Evolutionary conservation across 208 protist genomes (phyloP), one percentile per base, ranked within the genome.

Genomic region (Leishmania martiniquensis): DNA sequence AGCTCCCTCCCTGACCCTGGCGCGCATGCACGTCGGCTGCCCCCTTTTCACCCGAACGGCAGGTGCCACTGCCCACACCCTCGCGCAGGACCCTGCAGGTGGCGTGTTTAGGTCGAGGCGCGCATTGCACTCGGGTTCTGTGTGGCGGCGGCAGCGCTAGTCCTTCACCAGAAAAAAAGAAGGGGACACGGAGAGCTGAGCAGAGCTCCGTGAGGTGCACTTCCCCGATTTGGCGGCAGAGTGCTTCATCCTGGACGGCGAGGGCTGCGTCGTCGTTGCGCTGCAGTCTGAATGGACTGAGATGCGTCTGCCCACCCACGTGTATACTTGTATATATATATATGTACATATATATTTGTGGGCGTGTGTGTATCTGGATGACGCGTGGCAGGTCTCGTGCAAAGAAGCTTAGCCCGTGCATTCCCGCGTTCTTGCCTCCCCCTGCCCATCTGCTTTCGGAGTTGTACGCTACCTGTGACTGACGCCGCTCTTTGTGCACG

Each of bases 321-420:
- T 51, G 13, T 72, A 6, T 29, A 47, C 55, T 9, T 72, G 13
- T 37, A 47, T 55, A 9, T 52, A 34, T 59, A 20, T 59, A n/a
- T 59, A 13, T 59, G 12, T 44, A 9, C 42, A 9, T 59, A 32
- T 54, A 0, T n/a, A 32, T 72, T 1, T 72, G 68, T 73, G 47
- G 34, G 68, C 4, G 2, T 44, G 49, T 73, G 69, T 73, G 69
- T n/a, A n/a, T n/a, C n/a, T n/a, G n/a, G n/a, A n/a, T n/a, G n/a
- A n/a, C n/a, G n/a, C n/a, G n/a, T n/a, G n/a, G n/a, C n/a, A n/a
- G n/a, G n/a, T n/a, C n/a, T n/a, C n/a, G n/a, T n/a, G n/a, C n/a
- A n/a, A n/a, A n/a, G n/a, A n/a, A n/a, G 49, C 22, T 22, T 54
- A 25, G 49, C 10, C 22, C 15, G 13, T 17, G 47, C 47, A 5